These are phyloP conservation scores for Adansonia rubrostipa DNA, from an alignment of 441 rosid genomes.

Conservation along the genomic window DNA sequence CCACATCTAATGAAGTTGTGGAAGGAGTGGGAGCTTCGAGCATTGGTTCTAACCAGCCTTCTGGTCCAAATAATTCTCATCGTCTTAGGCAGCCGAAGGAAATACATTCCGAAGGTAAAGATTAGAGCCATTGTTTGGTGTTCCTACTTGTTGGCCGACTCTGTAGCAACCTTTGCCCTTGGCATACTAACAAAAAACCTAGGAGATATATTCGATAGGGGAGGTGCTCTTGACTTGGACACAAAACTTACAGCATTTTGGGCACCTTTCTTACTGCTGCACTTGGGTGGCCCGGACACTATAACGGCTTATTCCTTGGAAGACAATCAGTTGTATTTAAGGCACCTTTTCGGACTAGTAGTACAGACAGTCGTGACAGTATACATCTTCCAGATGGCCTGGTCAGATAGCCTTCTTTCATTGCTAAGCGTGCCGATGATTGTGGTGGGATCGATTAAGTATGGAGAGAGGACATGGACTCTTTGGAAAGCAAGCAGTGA, in stretches of 20 bases:
- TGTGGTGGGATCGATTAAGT: constrained; percentile 28
- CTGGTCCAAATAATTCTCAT: constrained; percentile 30
- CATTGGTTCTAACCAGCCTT: constrained; percentile 27
- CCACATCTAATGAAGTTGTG: constrained; percentile 19
- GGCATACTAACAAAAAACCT: constrained; percentile 28
- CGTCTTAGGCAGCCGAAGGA: constrained; percentile 27
- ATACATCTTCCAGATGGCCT: constrained; percentile 18
- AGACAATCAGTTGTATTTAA: constrained; percentile 17
- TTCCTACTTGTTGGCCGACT: constrained; percentile 39
- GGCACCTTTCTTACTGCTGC: constrained; percentile 21
- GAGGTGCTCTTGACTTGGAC: background rate
- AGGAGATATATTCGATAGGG: background rate
- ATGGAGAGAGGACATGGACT: constrained; percentile 16
- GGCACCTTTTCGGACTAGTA: constrained; percentile 10
- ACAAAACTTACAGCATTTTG: constrained; percentile 19
- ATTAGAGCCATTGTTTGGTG: constrained; percentile 26
- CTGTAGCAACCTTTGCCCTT: constrained; percentile 28
- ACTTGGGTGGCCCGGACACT: constrained; percentile 24
- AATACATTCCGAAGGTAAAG: background rate
- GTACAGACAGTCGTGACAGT: background rate
- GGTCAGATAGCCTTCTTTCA: background rate
- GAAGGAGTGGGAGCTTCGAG: constrained; percentile 40
- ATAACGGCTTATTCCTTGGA: constrained; percentile 24
- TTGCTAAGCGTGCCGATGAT: constrained; percentile 28
- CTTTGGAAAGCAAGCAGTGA: constrained; percentile 15